A percentile compares a stretch with the other conserved stretches of the same genome.
Conservation (phyloP, 1,284 basidiomycete species). For the Rhodotorula sp. region DNA sequence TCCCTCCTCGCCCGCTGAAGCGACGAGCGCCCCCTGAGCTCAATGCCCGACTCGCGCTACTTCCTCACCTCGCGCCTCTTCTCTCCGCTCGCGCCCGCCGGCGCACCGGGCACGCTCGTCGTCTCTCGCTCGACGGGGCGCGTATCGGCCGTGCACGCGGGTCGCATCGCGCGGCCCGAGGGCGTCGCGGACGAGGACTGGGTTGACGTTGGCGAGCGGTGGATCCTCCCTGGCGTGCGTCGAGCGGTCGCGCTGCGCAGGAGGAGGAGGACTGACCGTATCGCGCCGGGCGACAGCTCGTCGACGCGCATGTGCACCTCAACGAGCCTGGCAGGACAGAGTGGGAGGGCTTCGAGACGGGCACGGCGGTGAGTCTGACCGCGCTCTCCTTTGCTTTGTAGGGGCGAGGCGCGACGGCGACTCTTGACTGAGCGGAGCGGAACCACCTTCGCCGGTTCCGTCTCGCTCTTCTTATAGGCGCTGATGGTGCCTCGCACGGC, state of each 20-base stretch:
- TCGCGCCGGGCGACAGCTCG: slow-evolving; percentile 21
- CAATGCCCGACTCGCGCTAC: not conserved
- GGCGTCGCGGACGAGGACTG: slow-evolving; percentile 51
- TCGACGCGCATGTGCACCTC: slow-evolving; percentile 70
- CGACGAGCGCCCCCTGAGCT: not conserved
- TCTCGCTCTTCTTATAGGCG: not conserved
- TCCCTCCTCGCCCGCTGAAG: not conserved
- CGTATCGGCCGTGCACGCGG: slow-evolving; percentile 60
- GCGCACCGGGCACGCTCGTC: slow-evolving; percentile 5
- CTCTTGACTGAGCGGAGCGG: not conserved
- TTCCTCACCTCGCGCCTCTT: not conserved
- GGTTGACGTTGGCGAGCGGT: slow-evolving; percentile 65
- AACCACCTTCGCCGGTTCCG: not conserved
- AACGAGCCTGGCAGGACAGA: slow-evolving; percentile 84
- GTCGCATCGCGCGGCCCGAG: slow-evolving; percentile 18
- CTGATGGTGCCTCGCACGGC: no score
- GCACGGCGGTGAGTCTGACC: slow-evolving; percentile 57
- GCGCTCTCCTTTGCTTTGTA: not conserved
- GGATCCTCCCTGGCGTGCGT: slow-evolving; percentile 81
- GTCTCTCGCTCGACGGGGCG: slow-evolving; percentile 64
- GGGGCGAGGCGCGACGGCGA: no score
- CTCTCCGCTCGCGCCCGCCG: not conserved
- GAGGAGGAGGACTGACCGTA: not conserved
- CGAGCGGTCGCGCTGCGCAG: no score
- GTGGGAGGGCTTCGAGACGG: slow-evolving; percentile 93